Base-by-base conservation (phyloP, 2,329 filamentous ascomycete species). In the Cladobotryum mycophilum region DNA sequence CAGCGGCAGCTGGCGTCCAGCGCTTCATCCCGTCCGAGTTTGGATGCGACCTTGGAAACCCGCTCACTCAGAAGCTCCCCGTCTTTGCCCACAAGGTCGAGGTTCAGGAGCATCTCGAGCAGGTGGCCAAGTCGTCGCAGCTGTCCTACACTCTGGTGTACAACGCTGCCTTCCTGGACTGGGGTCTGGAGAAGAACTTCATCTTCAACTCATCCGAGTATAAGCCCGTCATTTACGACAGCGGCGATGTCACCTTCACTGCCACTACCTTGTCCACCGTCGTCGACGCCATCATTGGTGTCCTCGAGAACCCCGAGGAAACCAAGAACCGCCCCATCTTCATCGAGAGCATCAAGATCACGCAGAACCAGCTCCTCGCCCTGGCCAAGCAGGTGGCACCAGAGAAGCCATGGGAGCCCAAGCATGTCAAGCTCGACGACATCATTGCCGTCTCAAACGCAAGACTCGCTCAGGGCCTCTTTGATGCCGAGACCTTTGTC, bases 21-120 rank as follows among this genome's bases (percentile, higher is more conserved):
- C 74, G 80, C 12, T 82, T 84, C 67, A 65, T 86, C 33, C 81
- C 82, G 2, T 78, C 78, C 2, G 81, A 85, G 53, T 86, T 75
- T 45, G 72, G 71, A 34, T 58, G 61, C 41, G 63, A 73, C 66
- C 51, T 67, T 9, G 35, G 47, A 15, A 49, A 63, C 17, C 64
- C 64, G 7, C 61, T 71, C 47, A 56, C 64, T 43, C 55, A 68
- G 49, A 45, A 64, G 2, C 70, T 85, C 1, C 75, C 80, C 1
- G 60, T 81, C 1, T 82, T 80, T 52, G 63, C 61, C 2, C 63
- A 64, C 53, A 86, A 86, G 62, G 44, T 74, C 18, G 60, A 67
- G 9, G 54, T 70, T 2, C 61, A 68, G 42, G 65, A 74, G 3
- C 63, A 70, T 48, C 53, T 80, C 4, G 62, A 63, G 34, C 67